Evolutionary conservation across 352 stramenopile species (phyloP).

Genomic region (Globisporangium orthogonon): DNA sequence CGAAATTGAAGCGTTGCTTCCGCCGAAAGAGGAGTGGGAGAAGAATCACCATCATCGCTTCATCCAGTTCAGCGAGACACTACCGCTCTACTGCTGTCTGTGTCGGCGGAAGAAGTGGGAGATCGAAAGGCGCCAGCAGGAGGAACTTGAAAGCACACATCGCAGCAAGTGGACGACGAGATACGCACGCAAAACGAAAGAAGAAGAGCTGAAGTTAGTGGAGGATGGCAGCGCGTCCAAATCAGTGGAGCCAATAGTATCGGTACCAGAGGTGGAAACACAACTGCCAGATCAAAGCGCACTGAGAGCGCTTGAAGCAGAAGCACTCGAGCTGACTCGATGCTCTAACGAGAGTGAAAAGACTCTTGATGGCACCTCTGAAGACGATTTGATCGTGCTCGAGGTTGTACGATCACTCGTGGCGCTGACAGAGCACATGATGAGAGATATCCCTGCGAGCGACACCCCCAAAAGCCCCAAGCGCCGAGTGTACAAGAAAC

Average conservation of each 20-base stretch:
- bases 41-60: slow-evolving; percentile 64
- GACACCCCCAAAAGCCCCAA: not conserved
- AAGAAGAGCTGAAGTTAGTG: slow-evolving; percentile 33
- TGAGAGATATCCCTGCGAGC: not conserved
- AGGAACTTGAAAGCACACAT: slow-evolving; percentile 42
- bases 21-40: slow-evolving; percentile 52
- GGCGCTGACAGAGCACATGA: slow-evolving; percentile 12
- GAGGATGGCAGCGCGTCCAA: not conserved
- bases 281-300: not conserved
- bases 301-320: not conserved
- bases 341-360: not conserved
- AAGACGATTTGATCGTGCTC: slow-evolving; percentile 10
- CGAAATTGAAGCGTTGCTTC: slow-evolving; percentile 8
- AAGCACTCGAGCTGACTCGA: too few species aligned
- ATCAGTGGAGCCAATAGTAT: not conserved
- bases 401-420: slow-evolving; percentile 14
- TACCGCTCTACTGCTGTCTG: slow-evolving; percentile 52
- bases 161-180: slow-evolving; percentile 28
- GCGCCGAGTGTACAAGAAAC: slow-evolving; percentile 1
- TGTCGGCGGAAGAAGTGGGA: slow-evolving; percentile 64
- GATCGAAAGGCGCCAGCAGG: slow-evolving; percentile 28
- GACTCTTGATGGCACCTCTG: not conserved
- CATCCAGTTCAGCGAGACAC: slow-evolving; percentile 23
- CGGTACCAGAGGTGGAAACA: not conserved
- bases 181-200: slow-evolving; percentile 31